These are phyloP conservation scores for Trypanosoma melophagium DNA, from an alignment of 208 protist species.

Conservation along the genomic window DNA sequence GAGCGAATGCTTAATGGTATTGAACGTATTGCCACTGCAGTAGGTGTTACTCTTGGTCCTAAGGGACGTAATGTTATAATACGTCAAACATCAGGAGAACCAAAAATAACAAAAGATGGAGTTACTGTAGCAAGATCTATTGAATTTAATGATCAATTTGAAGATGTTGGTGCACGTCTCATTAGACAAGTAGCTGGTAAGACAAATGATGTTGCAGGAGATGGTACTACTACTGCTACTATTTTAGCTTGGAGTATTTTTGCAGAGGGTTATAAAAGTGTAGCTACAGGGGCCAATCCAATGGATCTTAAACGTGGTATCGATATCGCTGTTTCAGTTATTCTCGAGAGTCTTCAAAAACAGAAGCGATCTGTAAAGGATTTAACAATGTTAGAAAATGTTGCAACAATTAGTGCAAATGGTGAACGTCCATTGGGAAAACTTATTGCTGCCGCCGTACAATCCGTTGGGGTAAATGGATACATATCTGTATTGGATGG, in stretches of 20 bases:
- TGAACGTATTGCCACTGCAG: conserved; percentile 96
- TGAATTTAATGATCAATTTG: conserved; percentile 97
- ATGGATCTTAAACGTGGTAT: conserved; percentile 99
- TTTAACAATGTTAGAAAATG: conserved; percentile 87
- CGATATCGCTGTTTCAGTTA: conserved; percentile 91
- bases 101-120: conserved; percentile 99
- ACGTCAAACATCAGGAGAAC: conserved; percentile 96
- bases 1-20: conserved; percentile 95
- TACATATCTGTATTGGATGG: conserved; percentile 99
- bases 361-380: conserved; percentile 96
- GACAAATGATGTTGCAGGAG: conserved; percentile 98
- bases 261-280: conserved; percentile 97
- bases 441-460: conserved; percentile 97
- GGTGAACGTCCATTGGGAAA: conserved; percentile 96
- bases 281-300: conserved; percentile 99
- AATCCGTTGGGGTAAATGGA: conserved; percentile 98
- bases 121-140: conserved; percentile 99
- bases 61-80: conserved; percentile 99
- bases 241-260: conserved; percentile 99
- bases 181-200: conserved; percentile 96
- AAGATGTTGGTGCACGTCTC: conserved; percentile 98
- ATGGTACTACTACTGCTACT: conserved; percentile 99
- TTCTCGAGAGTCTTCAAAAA: conserved; percentile 90
- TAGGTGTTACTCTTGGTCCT: conserved; percentile 98
- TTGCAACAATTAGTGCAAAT: conserved; percentile 99